Base-by-base conservation (phyloP, 495 filamentous ascomycete species). In the Talaromyces nanjingensis region DNA sequence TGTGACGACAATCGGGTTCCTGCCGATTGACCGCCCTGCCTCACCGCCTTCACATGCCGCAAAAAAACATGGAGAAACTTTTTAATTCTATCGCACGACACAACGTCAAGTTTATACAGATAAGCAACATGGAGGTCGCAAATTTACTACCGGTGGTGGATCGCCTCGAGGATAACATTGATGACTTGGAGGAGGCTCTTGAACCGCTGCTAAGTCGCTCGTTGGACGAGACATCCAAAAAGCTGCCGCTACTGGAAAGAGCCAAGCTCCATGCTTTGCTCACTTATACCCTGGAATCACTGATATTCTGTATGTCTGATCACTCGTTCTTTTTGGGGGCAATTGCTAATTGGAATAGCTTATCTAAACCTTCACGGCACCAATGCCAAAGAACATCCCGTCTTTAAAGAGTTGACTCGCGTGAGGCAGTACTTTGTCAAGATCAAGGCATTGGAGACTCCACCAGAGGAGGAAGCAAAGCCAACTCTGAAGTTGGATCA, bases 341-440 rank as follows among this genome's bases (percentile, higher is more conserved):
- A 52, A 18, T 14, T 11, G 6, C 72, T 77, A 54, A 79, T 60
- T 33, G 18, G 4, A 31, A 22, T 63, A 96, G 91, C 90, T 47
- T 89, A 91, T 65, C 77, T 98, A 27, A 85, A 86, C 58, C 83
- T 98, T 27, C 88, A 91, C 67, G 91, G 88, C 54, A 84, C 87
- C 8, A 84, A 96, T 70, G 86, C 90, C 12, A 91, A 89, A 72
- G 82, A 90, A 59, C 96, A 98, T 70, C 84, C 92, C 25, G 84
- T 98, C 62, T 93, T 90, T 75, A 79, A 78, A 55, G 94, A 98
- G 78, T 80, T 98, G 61, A 86, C 84, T 4, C 85, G 94, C 57
- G 88, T 97, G 59, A 91, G 84, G 71, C 88, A 92, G 72, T 97
- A 97, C 74, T 92, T 96, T 70, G 85, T 86, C n/a, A 98, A 98